These are phyloP conservation scores for Entoloma clypeatum DNA, from an alignment of 1,284 basidiomycete genomes.

Conservation along the genomic window DNA sequence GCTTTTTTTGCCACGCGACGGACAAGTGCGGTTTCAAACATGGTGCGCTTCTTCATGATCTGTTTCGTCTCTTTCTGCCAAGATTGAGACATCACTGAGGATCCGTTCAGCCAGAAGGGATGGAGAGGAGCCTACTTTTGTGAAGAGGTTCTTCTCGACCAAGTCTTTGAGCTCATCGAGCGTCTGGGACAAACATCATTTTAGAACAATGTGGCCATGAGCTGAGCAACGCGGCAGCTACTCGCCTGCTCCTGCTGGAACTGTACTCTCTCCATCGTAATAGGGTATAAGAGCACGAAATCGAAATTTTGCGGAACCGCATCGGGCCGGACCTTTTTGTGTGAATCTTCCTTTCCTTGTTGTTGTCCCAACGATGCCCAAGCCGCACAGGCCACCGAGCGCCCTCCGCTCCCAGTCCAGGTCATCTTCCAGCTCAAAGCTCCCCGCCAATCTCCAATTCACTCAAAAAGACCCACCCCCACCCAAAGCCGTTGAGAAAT, in stretches of 20 bases:
- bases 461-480: conserved; percentile 56
- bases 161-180: conserved; percentile 95
- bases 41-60: conserved; percentile 83
- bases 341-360: too few relatives aligned
- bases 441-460: conserved; percentile 57
- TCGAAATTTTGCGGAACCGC: conserved; percentile 11
- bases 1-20: conserved; percentile 80
- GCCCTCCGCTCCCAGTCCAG: conserved; percentile 58
- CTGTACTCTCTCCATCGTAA: conserved; percentile 86
- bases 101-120: conserved; percentile 9
- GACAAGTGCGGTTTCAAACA: conserved; percentile 81
- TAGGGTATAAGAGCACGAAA: background rate
- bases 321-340: conserved; percentile 19
- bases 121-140: conserved; percentile 51
- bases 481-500: conserved; percentile 44
- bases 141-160: conserved; percentile 84
- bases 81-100: conserved; percentile 10
- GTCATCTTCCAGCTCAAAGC: conserved; percentile 54
- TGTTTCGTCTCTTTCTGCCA: conserved; percentile 74
- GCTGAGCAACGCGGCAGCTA: background rate
- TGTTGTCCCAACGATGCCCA: conserved; percentile 43
- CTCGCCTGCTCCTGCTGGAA: conserved; percentile 87
- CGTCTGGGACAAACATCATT: conserved; percentile 49
- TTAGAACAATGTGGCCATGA: background rate
- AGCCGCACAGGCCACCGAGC: conserved; percentile 37